Evolutionary conservation across 768 basidiomycete species (phyloP).

Genomic region (Russula sp.): DNA sequence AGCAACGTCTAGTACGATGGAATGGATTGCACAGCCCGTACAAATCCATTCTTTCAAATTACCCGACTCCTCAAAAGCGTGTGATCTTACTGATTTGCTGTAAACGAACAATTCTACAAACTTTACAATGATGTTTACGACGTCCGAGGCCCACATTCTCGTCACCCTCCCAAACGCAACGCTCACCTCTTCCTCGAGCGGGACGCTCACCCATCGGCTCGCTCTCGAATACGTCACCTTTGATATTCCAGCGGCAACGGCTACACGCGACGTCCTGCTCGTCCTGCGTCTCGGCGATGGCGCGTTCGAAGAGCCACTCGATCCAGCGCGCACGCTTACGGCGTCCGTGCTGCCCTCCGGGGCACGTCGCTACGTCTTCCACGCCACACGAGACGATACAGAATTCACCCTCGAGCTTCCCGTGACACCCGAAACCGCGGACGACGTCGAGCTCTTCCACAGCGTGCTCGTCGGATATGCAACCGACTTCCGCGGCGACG

Average conservation of each 20-base stretch:
- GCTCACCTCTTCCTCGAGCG: conserved; percentile 10
- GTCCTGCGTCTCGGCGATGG: conserved; percentile 16
- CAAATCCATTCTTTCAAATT: background rate
- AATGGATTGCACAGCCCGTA: background rate
- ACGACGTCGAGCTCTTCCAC: conserved; percentile 22
- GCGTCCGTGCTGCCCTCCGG: conserved; percentile 8
- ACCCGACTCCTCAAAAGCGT: background rate
- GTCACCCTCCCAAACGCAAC: conserved; percentile 20
- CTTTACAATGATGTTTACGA: background rate
- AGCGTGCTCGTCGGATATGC: conserved; percentile 20
- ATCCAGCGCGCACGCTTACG: conserved; percentile 17
- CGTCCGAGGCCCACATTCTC: conserved; percentile 18
- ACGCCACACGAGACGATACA: conserved; percentile 17
- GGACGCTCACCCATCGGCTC: conserved; percentile 15
- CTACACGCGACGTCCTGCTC: conserved; percentile 21
- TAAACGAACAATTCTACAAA: background rate
- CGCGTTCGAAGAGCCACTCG: conserved; percentile 21
- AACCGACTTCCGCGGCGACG: conserved; percentile 9
- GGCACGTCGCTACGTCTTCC: conserved; percentile 21
- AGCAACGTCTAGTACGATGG: too few relatives aligned
- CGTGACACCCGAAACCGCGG: background rate
- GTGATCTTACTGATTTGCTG: too few relatives aligned
- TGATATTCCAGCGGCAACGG: background rate
- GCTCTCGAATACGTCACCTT: conserved; percentile 22
- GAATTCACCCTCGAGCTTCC: conserved; percentile 20